phyloP scores from a whole-genome alignment of 2,329 filamentous ascomycete genomes.

The Bimuria novae-zelandiae region DNA sequence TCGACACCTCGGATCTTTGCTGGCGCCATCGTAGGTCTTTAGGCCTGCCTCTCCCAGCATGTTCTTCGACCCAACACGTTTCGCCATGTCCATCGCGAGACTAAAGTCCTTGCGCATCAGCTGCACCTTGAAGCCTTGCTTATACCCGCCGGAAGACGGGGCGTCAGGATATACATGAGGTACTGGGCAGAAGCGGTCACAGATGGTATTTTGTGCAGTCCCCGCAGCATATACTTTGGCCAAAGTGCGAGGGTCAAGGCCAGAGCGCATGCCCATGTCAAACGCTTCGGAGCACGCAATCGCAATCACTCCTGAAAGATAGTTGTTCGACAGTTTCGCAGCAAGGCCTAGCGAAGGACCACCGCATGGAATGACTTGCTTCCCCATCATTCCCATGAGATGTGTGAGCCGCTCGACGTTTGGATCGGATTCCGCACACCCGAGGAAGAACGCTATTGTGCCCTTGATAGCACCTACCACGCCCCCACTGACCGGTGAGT shows the following conservation, averaged over 20 bases:
- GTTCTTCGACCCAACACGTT: conserved; percentile 55
- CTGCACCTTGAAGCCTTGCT: conserved; percentile 62
- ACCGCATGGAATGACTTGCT: conserved; percentile 60
- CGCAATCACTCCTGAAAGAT: conserved; percentile 62
- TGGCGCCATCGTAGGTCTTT: conserved; percentile 57
- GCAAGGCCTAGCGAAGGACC: conserved; percentile 60
- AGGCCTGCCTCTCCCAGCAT: conserved; percentile 57
- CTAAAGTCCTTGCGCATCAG: conserved; percentile 65
- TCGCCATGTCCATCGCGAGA: conserved; percentile 60
- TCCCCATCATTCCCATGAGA: conserved; percentile 59
- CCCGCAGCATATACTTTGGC: conserved; percentile 57
- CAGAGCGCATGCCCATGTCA: conserved; percentile 63
- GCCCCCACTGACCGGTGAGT: conserved; percentile 59
- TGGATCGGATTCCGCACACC: conserved; percentile 51
- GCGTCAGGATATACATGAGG: conserved; percentile 56
- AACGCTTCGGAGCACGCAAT: conserved; percentile 64
- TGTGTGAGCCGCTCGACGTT: conserved; percentile 51
- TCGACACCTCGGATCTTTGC: conserved; percentile 56
- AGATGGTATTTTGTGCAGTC: conserved; percentile 58
- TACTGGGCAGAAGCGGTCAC: conserved; percentile 57
- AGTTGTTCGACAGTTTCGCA: conserved; percentile 66
- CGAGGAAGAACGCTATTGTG: conserved; percentile 62
- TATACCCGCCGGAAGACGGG: conserved; percentile 55
- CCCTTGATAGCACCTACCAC: conserved; percentile 57
- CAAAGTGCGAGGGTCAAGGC: conserved; percentile 60